These are phyloP conservation scores for Ceratopteris richardii DNA, from an alignment of 75 land plant genomes.

Conservation along the genomic window DNA sequence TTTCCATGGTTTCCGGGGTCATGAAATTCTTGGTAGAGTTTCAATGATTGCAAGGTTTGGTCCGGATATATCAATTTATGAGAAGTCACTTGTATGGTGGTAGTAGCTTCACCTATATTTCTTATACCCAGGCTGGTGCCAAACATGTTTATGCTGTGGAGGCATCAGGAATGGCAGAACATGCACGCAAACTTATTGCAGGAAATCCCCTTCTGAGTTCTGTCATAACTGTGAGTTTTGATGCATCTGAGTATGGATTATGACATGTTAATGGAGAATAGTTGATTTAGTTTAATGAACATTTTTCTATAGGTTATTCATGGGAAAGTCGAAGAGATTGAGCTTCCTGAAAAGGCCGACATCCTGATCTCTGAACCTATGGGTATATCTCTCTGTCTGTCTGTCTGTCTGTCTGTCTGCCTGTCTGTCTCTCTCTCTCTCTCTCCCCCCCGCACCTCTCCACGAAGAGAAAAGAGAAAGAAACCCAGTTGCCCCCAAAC, in stretches of 20 bases:
- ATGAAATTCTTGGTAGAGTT: no score
- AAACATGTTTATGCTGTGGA: slow-evolving; percentile 97
- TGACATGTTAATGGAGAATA: not conserved
- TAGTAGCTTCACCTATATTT: no score
- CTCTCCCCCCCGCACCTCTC: no score
- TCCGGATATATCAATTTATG: no score
- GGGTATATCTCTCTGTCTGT: slow-evolving; percentile 62
- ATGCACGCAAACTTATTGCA: slow-evolving; percentile 77
- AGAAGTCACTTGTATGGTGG: no score
- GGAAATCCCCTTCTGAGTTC: slow-evolving; percentile 68
- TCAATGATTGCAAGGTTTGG: no score
- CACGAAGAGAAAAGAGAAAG: no score
- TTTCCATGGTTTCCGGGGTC: no score
- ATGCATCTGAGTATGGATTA: not conserved
- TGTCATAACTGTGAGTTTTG: slow-evolving; percentile 58
- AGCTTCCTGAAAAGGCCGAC: slow-evolving; percentile 94
- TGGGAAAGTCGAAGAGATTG: slow-evolving; percentile 95
- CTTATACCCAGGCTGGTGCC: slow-evolving; percentile 89
- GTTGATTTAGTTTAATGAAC: not conserved
- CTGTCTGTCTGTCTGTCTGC: no score
- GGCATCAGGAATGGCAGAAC: slow-evolving; percentile 97
- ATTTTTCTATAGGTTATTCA: slow-evolving; percentile 55
- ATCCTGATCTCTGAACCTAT: slow-evolving; percentile 95
- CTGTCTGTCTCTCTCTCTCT: no score
- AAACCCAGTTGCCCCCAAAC: no score